Base-by-base conservation (phyloP, 495 filamentous ascomycete species). In the Penicillium cinerascens region DNA sequence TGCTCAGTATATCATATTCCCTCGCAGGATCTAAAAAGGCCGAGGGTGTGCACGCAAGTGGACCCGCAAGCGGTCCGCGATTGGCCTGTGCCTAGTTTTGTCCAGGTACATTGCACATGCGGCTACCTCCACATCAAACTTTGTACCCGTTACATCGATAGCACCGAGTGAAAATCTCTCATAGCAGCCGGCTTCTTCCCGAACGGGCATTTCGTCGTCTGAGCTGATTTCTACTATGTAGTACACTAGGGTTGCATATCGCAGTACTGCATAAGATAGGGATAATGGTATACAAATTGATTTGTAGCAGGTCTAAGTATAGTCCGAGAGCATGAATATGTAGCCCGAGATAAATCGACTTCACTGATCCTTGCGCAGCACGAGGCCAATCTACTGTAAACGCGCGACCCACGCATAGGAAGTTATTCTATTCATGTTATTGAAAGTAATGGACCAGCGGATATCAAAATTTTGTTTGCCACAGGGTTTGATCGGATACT, bases 21-120 rank as follows among this genome's bases (percentile, higher is more conserved):
- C n/a, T n/a, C n/a, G n/a, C n/a, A n/a, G n/a, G n/a, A n/a, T n/a
- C n/a, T n/a, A n/a, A n/a, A n/a, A 18, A 15, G 41, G 18, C 39
- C 26, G 48, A 43, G 37, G 45, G 41, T 22, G 15, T 23, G 39
- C 35, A 23, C 36, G 27, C n/a, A 55, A 60, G 52, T 49, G 57
- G 57, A 47, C 49, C 56, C 51, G 47, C 20, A 4, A n/a, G 23
- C 38, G 29, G 10, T 1, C 11, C 10, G 36, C 42, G 47, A 56
- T 63, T 47, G 57, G 49, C 20, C 35, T 17, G 51, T 55, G 36
- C 55, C 62, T 57, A 51, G 23, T 42, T 33, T 47, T 52, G 51
- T 55, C 20, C 37, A 29, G 54, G 55, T 64, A 66, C 63, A 51
- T 64, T 27, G 50, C 43, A 48, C 47, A 66, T 61, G 60, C 60